A percentile compares a stretch with the other conserved stretches of the same genome.
Conservation (phyloP, 2,329 filamentous ascomycete genomes). For the Ophiostoma ulmi region DNA sequence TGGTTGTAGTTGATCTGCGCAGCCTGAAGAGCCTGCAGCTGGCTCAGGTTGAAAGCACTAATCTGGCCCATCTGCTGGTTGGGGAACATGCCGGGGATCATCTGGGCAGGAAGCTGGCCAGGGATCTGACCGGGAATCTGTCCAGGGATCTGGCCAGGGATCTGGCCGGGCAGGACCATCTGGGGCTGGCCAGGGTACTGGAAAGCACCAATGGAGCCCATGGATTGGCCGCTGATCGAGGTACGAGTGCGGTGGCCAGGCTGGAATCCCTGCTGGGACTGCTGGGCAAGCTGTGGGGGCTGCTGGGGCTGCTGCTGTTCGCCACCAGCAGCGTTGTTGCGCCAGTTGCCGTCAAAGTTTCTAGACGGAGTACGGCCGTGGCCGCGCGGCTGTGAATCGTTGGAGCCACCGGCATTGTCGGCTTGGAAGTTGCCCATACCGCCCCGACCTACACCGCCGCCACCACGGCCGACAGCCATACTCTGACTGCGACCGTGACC, state of each 20-base stretch:
- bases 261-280: constrained; percentile 61
- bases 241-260: constrained; percentile 82
- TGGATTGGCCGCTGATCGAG: constrained; percentile 79
- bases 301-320: constrained; percentile 37
- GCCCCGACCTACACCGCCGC: constrained; percentile 63
- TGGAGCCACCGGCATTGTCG: constrained; percentile 39
- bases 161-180: constrained; percentile 64
- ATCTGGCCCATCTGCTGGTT: constrained; percentile 54
- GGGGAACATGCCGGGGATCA: constrained; percentile 38
- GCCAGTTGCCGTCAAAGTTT: constrained; percentile 98
- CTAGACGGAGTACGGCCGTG: constrained; percentile 80
- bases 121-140: not conserved
- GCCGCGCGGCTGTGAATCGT: constrained; percentile 69
- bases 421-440: constrained; percentile 50
- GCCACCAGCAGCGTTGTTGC: constrained; percentile 34
- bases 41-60: constrained; percentile 80
- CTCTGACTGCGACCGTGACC: constrained; percentile 79
- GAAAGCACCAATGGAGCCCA: constrained; percentile 78
- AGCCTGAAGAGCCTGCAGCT: constrained; percentile 70
- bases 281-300: constrained; percentile 49
- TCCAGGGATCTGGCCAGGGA: not conserved
- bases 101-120: not conserved
- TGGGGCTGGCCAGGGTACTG: constrained; percentile 86
- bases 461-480: constrained; percentile 69
- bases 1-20: constrained; percentile 71